Evolutionary conservation across 2,329 filamentous ascomycete genomes (phyloP).

Genomic region (Trichoderma atrobrunneum): DNA sequence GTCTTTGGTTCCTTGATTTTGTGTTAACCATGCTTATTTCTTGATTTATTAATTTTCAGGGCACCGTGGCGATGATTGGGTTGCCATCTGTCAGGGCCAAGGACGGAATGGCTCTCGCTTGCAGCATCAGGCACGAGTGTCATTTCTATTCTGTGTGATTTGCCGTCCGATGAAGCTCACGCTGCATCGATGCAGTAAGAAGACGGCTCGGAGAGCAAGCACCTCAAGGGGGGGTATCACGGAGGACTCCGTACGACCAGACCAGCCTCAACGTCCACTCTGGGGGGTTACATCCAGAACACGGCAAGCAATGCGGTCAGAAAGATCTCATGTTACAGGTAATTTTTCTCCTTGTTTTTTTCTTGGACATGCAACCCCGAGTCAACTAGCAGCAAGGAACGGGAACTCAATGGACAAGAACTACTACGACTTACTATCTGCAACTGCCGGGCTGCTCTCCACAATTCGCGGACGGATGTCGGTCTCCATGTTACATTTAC

Average conservation of each 20-base stretch:
- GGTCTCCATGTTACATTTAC: not conserved
- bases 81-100: not conserved
- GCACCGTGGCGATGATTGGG: not conserved
- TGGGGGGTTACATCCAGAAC: not conserved
- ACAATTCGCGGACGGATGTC: not conserved
- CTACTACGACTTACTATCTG: not conserved
- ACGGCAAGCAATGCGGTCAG: constrained; percentile 2
- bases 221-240: not conserved
- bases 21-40: not conserved
- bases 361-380: not conserved
- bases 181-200: not conserved
- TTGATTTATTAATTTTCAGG: not conserved
- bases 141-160: constrained; percentile 3
- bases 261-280: not conserved
- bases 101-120: not conserved
- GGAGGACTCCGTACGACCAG: not conserved
- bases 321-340: not conserved
- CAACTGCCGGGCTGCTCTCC: constrained; percentile 8
- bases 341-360: not conserved
- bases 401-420: not conserved
- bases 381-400: not conserved
- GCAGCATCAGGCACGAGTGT: not conserved
- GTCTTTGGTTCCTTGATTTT: not conserved
- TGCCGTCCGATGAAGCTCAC: not conserved
- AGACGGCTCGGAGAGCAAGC: not conserved